phyloP scores from a whole-genome alignment of 257 asterid genomes.

The Thymus mandschuricus region DNA sequence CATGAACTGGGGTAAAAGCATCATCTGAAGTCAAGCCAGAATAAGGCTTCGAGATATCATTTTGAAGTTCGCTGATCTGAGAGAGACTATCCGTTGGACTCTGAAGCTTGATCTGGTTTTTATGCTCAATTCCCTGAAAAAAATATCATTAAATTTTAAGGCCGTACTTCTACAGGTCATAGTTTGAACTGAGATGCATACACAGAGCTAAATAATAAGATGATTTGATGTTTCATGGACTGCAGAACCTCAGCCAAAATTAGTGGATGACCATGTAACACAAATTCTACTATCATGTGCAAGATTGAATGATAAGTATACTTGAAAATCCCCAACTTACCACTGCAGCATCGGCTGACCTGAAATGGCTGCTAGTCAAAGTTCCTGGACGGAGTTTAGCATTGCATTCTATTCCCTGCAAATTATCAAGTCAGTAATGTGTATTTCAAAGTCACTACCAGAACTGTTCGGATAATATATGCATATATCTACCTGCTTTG shows the following conservation, averaged over 20 bases:
- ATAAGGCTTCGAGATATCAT: slow-evolving; percentile 38
- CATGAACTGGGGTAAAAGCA: slow-evolving; percentile 38
- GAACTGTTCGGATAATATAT: slow-evolving; percentile 13
- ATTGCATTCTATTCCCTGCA: slow-evolving; percentile 42
- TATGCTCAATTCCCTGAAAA: slow-evolving; percentile 52
- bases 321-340: slow-evolving; percentile 28
- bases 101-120: slow-evolving; percentile 49
- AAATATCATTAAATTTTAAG: slow-evolving; percentile 22
- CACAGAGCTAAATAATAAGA: slow-evolving; percentile 8
- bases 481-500: slow-evolving; percentile 46
- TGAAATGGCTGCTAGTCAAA: slow-evolving; percentile 31
- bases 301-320: not conserved
- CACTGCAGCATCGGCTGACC: slow-evolving; percentile 40
- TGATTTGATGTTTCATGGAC: slow-evolving; percentile 9
- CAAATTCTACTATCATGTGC: slow-evolving; percentile 10
- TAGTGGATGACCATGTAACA: slow-evolving; percentile 18
- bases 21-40: slow-evolving; percentile 51
- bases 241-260: slow-evolving; percentile 23
- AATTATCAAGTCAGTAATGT: slow-evolving; percentile 11
- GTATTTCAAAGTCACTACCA: not conserved
- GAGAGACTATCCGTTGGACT: slow-evolving; percentile 42
- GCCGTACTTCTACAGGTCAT: slow-evolving; percentile 6
- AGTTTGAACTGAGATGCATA: slow-evolving; percentile 12
- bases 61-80: slow-evolving; percentile 38
- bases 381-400: slow-evolving; percentile 32